These are phyloP conservation scores for Solanum raphanifolium DNA, from an alignment of 257 asterid species.

Conservation along the genomic window DNA sequence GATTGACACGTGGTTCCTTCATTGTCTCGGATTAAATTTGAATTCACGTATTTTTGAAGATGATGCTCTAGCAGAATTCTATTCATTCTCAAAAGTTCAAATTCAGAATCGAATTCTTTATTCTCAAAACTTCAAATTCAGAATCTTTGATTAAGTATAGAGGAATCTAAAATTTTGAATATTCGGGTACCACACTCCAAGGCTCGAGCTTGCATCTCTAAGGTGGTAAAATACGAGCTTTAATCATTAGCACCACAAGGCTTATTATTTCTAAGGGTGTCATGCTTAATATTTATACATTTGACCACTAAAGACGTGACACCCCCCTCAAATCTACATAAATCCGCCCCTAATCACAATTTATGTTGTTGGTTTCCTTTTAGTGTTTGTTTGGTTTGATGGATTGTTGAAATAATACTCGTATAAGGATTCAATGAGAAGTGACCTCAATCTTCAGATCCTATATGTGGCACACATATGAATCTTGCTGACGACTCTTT, in stretches of 20 bases:
- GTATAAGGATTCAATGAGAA: neutral
- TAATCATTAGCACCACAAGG: neutral
- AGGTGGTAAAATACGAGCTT: neutral
- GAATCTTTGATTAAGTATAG: too few relatives aligned
- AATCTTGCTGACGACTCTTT: neutral
- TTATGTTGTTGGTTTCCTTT: neutral
- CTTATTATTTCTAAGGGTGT: neutral
- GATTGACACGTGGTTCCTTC: neutral
- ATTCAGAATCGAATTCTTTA: too few relatives aligned
- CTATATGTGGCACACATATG: neutral
- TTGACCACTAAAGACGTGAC: neutral
- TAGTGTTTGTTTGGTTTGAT: neutral
- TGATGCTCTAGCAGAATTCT: too few relatives aligned
- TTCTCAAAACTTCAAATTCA: too few relatives aligned
- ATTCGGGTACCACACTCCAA: too few relatives aligned
- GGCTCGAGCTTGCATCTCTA: neutral
- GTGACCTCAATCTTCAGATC: neutral
- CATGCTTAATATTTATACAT: neutral
- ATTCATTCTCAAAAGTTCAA: neutral
- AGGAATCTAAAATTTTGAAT: too few relatives aligned
- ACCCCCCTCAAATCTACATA: neutral
- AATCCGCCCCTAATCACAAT: fast-evolving
- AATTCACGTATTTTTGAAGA: neutral
- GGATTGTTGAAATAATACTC: neutral
- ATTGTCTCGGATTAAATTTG: too few relatives aligned